These are phyloP conservation scores for Stephanodiscus minutulus DNA, from an alignment of 108 stramenopile species.

Conservation along the genomic window DNA sequence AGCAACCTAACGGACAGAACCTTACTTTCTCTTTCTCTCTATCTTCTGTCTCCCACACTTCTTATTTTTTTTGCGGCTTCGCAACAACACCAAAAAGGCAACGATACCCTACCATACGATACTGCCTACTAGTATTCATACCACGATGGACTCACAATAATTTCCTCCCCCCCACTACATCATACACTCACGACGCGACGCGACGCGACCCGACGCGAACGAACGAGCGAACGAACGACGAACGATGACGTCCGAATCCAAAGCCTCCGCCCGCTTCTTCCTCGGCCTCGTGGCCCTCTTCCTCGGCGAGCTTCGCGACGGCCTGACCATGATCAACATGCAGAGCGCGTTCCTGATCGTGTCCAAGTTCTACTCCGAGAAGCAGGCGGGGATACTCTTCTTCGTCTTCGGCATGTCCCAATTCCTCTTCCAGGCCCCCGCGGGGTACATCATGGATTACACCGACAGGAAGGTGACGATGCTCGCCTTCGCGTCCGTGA, in stretches of 20 bases:
- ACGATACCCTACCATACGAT: too few species aligned
- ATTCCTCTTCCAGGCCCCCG: constrained; percentile 87
- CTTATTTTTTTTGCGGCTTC: too few species aligned
- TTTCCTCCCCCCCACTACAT: too few species aligned
- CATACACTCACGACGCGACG: too few species aligned
- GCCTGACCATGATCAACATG: constrained; percentile 93
- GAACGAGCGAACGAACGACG: neutral
- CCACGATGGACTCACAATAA: too few species aligned
- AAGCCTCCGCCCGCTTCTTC: constrained; percentile 40
- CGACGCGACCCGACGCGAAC: too few species aligned
- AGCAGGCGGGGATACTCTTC: constrained; percentile 87
- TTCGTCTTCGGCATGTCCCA: constrained; percentile 91
- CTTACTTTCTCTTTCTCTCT: too few species aligned
- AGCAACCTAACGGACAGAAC: too few species aligned
- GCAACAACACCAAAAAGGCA: too few species aligned
- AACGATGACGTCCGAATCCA: constrained; percentile 18
- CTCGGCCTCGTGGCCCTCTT: constrained; percentile 75
- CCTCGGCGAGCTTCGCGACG: constrained; percentile 89
- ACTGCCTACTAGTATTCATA: too few species aligned
- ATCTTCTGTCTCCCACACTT: too few species aligned
- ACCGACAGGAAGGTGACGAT: constrained; percentile 73
- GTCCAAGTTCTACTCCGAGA: constrained; percentile 79
- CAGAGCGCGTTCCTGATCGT: constrained; percentile 87
- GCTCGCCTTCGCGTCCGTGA: constrained; percentile 65
- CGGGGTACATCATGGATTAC: constrained; percentile 88